Base-by-base conservation (phyloP, 768 basidiomycete genomes). In the Psilocybe sp. region DNA sequence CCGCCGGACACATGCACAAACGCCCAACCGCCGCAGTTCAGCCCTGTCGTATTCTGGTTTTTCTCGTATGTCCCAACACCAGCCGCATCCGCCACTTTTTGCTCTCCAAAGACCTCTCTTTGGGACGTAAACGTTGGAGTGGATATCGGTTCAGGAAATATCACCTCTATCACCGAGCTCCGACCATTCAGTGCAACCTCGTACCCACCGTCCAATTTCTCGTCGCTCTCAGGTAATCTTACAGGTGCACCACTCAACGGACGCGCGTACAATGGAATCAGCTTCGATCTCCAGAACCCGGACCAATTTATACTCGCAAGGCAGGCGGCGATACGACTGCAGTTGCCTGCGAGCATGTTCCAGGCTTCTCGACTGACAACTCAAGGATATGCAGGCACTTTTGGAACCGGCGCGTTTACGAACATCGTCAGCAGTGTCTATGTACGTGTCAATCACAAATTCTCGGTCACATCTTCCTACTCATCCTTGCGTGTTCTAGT, bases 41-140 rank as follows among this genome's bases (percentile, higher is more conserved):
- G 64, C 13, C 80, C 81, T 0, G 69, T 79, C 14, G 67, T 79
- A 16, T 80, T 82, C 59, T 84, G 80, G 82, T 78, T 80, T 60
- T 81, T 81, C 75, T 69, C 60, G 63, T 64, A 72, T 46, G 51
- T 64, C n/a, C 73, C 77, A 13, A 41, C 55, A 20, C 59, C 73
- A 1, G 55, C 52, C 44, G 69, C 76, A 3, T 72, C 77, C 19
- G 75, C 76, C 5, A 74, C 76, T 5, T 66, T 78, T 44, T 82
- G 82, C 62, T 67, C 54, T 20, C 79, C 80, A 1, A 50, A 59
- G 2, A 68, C 81, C 34, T 56, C 72, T 1, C 60, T 80, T 5
- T 70, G 66, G 64, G 75, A 80, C 48, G 76, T 76, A 20, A 64
- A 57, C 16, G 77, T 73, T 12, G 67, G 57, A 14, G 62, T 79